phyloP scores from a whole-genome alignment of 257 asterid genomes.

The Solanum paucissectum region DNA sequence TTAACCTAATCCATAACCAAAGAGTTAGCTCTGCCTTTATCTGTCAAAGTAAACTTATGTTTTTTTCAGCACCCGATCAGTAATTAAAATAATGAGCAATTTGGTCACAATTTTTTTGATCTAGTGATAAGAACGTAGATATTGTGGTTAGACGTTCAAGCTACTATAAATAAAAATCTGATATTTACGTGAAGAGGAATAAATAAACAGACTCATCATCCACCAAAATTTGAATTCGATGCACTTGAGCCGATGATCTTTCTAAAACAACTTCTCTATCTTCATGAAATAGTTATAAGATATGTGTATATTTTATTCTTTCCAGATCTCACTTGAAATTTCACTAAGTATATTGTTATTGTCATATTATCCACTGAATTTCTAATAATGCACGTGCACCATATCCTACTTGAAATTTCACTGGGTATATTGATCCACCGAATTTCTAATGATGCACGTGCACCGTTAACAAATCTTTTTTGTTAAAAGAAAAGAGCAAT shows the following conservation, averaged over 20 bases:
- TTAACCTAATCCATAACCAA: neutral
- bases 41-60: neutral
- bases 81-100: neutral
- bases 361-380: too few relatives aligned
- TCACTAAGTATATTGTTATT: too few relatives aligned
- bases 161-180: neutral
- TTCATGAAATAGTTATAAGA: too few relatives aligned
- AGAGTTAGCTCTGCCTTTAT: neutral
- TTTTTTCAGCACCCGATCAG: neutral
- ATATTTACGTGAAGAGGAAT: neutral
- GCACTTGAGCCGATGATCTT: too few relatives aligned
- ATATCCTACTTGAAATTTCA: too few relatives aligned
- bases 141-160: neutral
- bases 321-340: too few relatives aligned
- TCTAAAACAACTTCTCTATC: too few relatives aligned
- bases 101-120: neutral
- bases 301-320: too few relatives aligned
- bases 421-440: neutral
- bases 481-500: neutral
- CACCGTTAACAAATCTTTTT: neutral
- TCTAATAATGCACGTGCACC: too few relatives aligned
- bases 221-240: neutral
- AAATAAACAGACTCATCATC: neutral
- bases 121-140: neutral
- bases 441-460: neutral